Evolutionary conservation across 164 flowering plant species (phyloP).

Genomic region (Piper longum): DNA sequence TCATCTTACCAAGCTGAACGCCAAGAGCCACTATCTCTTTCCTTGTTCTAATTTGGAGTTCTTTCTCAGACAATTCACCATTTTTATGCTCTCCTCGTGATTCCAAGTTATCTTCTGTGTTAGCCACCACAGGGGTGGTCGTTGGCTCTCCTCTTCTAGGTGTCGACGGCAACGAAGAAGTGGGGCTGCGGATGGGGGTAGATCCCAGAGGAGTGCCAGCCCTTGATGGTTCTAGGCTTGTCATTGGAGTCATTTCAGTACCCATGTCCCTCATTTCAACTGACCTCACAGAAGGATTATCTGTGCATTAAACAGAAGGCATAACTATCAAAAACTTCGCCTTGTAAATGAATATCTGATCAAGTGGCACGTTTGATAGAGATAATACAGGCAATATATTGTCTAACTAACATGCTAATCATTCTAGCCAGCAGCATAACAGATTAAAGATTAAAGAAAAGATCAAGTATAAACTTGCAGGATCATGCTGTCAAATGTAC

Average conservation of each 20-base stretch:
- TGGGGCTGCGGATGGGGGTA: slow-evolving; percentile 74
- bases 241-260: slow-evolving; percentile 84
- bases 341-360: not conserved
- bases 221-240: slow-evolving; percentile 88
- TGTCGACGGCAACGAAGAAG: slow-evolving; percentile 75
- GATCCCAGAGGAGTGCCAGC: slow-evolving; percentile 71
- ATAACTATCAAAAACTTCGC: not conserved
- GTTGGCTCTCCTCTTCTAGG: slow-evolving; percentile 51
- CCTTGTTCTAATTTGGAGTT: slow-evolving; percentile 63
- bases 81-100: slow-evolving; percentile 15
- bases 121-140: slow-evolving; percentile 28
- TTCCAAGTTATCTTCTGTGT: slow-evolving; percentile 18
- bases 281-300: slow-evolving; percentile 35
- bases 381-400: not conserved
- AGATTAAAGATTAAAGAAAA: not conserved
- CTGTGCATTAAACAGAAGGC: slow-evolving; percentile 11
- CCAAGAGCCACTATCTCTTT: slow-evolving; percentile 83
- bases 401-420: not conserved
- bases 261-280: slow-evolving; percentile 95
- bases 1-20: slow-evolving; percentile 86
- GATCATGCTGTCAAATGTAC: too few species aligned
- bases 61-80: slow-evolving; percentile 52
- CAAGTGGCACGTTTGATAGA: not conserved
- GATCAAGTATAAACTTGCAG: not conserved
- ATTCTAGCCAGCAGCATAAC: not conserved